Percentiles rank a stretch among this genome's conserved stretches.
phyloP scores from a whole-genome alignment of 2,329 filamentous ascomycete genomes.

The Talaromyces sp. region DNA sequence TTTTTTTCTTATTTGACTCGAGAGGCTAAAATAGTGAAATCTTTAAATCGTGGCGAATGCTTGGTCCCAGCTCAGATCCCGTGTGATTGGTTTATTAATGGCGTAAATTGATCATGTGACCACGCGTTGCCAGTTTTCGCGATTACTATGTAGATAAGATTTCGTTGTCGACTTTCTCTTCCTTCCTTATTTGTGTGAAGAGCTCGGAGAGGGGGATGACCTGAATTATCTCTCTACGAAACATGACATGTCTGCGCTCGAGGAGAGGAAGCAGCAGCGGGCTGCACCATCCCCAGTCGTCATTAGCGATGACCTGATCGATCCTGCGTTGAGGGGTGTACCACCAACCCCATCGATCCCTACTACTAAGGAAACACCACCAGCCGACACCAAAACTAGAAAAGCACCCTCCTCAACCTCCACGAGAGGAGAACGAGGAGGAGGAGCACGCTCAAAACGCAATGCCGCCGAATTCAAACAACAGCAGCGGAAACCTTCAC shows the following conservation, averaged over 20 bases:
- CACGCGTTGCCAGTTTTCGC: constrained; percentile 14
- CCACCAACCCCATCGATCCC: neutral
- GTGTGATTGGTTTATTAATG: neutral
- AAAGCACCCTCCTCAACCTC: neutral
- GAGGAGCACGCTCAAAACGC: constrained; percentile 2
- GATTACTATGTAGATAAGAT: constrained; percentile 11
- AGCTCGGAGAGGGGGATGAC: neutral
- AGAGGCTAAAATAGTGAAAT: constrained; percentile 2
- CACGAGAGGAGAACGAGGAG: neutral
- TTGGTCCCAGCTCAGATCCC: neutral
- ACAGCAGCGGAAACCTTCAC: constrained; percentile 31
- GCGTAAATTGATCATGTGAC: constrained; percentile 19
- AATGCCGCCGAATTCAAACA: neutral
- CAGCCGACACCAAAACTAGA: neutral
- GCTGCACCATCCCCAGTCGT: neutral
- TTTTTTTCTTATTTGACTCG: neutral
- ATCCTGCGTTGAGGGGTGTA: constrained; percentile 7
- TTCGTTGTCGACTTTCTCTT: neutral
- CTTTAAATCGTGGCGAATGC: neutral
- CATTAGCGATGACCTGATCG: constrained; percentile 8
- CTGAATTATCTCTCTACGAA: neutral
- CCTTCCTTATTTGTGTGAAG: neutral
- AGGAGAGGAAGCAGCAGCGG: neutral
- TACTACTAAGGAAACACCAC: neutral
- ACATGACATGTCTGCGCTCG: constrained; percentile 2